These are phyloP conservation scores for Pseudisothecium myosuroides DNA, from an alignment of 225 moss, liverwort and hornwort species.

Conservation along the genomic window DNA sequence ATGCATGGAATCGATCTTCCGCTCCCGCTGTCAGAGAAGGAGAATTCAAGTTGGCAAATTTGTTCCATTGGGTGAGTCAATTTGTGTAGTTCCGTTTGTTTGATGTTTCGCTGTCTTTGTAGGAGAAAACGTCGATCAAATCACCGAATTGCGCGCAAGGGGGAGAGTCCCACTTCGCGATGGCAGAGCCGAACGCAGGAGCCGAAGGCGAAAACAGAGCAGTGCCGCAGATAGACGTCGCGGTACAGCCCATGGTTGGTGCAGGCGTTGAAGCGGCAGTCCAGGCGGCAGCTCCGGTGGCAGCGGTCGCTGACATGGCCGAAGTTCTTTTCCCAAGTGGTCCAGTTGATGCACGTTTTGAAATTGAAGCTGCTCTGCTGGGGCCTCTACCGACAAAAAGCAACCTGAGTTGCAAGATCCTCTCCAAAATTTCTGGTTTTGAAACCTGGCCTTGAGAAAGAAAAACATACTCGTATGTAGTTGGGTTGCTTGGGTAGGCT, in stretches of 20 bases:
- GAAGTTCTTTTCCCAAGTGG: background rate
- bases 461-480: no score
- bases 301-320: background rate
- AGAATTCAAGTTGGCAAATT: background rate
- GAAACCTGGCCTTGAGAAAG: background rate
- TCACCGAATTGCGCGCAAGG: background rate
- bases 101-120: background rate
- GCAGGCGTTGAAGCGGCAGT: background rate
- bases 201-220: background rate
- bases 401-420: background rate
- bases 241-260: background rate
- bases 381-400: background rate
- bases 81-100: background rate
- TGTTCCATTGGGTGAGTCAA: background rate
- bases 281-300: background rate
- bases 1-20: background rate
- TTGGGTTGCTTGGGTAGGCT: no score
- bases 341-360: background rate
- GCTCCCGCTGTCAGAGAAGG: background rate
- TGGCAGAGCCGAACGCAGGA: background rate
- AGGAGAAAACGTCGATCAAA: background rate
- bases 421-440: background rate
- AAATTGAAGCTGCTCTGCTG: background rate
- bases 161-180: background rate
- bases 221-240: no score